phyloP scores from a whole-genome alignment of 2,329 filamentous ascomycete genomes.

The Paecilomyces fulvus region DNA sequence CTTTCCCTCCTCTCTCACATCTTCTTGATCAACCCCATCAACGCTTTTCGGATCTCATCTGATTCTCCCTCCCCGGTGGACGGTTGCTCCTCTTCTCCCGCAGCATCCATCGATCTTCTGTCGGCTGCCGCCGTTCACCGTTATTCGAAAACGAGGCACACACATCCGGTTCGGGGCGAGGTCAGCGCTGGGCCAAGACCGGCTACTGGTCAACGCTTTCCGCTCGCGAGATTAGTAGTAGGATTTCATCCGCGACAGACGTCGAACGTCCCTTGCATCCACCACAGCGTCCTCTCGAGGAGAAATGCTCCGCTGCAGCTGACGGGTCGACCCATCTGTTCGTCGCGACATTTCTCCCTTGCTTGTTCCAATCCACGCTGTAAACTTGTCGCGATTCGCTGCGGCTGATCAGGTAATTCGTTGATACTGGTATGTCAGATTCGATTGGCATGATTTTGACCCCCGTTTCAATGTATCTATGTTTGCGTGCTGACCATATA shows the following conservation, averaged over 20 bases:
- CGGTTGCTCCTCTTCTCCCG: conserved; percentile 2
- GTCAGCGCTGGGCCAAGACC: background rate
- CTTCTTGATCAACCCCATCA: background rate
- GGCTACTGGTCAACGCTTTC: background rate
- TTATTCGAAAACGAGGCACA: background rate
- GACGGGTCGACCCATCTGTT: background rate
- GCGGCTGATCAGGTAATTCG: background rate
- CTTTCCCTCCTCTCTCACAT: conserved; percentile 1
- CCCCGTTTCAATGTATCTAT: background rate
- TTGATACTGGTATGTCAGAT: background rate
- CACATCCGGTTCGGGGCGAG: background rate
- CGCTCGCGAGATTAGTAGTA: background rate
- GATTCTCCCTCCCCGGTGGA: background rate
- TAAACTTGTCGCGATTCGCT: background rate
- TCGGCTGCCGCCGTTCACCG: conserved; percentile 4
- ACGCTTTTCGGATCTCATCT: background rate
- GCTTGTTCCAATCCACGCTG: background rate
- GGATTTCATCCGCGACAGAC: background rate
- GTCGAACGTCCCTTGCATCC: background rate
- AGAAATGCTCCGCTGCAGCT: background rate
- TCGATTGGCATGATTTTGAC: background rate
- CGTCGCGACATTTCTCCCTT: background rate
- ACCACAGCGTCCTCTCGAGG: background rate
- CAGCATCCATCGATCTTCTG: conserved; percentile 5
- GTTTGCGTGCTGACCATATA: background rate